These are phyloP conservation scores for Polytolypa hystricis DNA, from an alignment of 2,329 filamentous ascomycete species.

Conservation along the genomic window DNA sequence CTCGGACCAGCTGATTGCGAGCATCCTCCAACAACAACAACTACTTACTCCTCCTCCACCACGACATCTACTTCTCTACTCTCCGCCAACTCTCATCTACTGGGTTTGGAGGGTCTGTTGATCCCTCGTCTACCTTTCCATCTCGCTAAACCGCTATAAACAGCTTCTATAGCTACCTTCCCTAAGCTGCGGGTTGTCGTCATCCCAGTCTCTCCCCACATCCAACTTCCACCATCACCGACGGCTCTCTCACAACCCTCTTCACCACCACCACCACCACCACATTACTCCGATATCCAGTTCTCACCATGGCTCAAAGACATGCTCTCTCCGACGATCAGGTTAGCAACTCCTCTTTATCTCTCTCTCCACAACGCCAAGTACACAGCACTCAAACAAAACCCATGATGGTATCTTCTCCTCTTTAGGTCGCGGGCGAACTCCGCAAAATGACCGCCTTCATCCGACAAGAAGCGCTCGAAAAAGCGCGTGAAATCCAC, in stretches of 20 bases:
- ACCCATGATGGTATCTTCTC: constrained; percentile 7
- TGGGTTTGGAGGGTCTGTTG: too few species aligned
- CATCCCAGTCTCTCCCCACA: constrained; percentile 9
- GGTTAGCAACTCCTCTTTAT: constrained; percentile 41
- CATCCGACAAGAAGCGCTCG: constrained; percentile 95
- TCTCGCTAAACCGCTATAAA: too few species aligned
- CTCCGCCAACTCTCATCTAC: too few species aligned
- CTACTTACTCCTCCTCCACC: too few species aligned
- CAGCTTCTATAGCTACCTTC: too few species aligned
- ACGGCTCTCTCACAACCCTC: too few species aligned
- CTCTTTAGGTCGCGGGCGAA: constrained; percentile 76
- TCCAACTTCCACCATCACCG: constrained; percentile 3
- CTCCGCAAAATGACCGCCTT: constrained; percentile 99
- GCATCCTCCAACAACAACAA: too few species aligned
- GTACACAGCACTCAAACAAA: constrained; percentile 9
- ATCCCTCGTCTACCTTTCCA: too few species aligned
- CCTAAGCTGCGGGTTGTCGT: constrained; percentile 9
- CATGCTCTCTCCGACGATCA: constrained; percentile 97
- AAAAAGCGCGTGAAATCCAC: constrained; percentile 94
- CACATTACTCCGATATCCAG: too few species aligned
- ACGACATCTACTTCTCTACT: too few species aligned
- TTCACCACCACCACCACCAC: constrained; percentile 16
- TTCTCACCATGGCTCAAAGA: constrained; percentile 77
- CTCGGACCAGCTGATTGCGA: too few species aligned
- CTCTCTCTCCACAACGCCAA: neutral